Percentiles rank a stretch among this genome's conserved stretches.
phyloP scores from a whole-genome alignment of 306 rosid species.

The Pachyrhizus erosus region DNA sequence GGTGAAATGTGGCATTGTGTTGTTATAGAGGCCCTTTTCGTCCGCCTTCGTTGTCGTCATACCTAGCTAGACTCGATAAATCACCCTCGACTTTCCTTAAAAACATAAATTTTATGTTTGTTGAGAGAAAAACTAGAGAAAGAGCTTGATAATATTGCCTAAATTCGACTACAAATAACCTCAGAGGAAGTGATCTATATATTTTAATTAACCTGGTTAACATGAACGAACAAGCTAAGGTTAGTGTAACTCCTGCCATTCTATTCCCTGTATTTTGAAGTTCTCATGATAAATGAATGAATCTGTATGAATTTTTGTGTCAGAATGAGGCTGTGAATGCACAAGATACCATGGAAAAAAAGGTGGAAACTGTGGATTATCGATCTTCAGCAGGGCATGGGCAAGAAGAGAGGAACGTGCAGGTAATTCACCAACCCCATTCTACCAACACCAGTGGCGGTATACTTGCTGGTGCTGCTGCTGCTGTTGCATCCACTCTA shows the following conservation, averaged over 20 bases:
- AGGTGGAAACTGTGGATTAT: slow-evolving; percentile 63
- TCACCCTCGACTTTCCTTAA: slow-evolving; percentile 12
- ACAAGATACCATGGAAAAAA: slow-evolving; percentile 43
- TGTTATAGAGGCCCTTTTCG: slow-evolving; percentile 32
- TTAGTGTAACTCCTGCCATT: slow-evolving; percentile 41
- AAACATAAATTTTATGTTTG: background rate
- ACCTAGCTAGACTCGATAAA: slow-evolving; percentile 14
- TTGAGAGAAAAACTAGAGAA: background rate
- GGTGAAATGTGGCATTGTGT: slow-evolving; percentile 17
- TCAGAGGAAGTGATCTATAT: background rate
- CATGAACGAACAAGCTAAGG: slow-evolving; percentile 59
- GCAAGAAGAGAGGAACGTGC: slow-evolving; percentile 53
- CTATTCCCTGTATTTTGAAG: background rate
- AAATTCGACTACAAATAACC: slow-evolving; percentile 25
- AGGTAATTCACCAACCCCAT: slow-evolving; percentile 61
- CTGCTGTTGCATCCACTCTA: slow-evolving; percentile 56
- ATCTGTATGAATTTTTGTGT: slow-evolving; percentile 12
- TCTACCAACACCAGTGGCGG: slow-evolving; percentile 56
- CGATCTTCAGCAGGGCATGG: slow-evolving; percentile 59
- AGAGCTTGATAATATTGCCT: background rate
- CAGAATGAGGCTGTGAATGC: slow-evolving; percentile 47
- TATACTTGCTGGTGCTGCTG: slow-evolving; percentile 62
- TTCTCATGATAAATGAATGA: background rate
- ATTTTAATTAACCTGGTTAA: slow-evolving; percentile 24
- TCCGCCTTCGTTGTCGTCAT: slow-evolving; percentile 39